Evolutionary conservation across 257 asterid species (phyloP).

Genomic region (Solanum lycopersicoides): DNA sequence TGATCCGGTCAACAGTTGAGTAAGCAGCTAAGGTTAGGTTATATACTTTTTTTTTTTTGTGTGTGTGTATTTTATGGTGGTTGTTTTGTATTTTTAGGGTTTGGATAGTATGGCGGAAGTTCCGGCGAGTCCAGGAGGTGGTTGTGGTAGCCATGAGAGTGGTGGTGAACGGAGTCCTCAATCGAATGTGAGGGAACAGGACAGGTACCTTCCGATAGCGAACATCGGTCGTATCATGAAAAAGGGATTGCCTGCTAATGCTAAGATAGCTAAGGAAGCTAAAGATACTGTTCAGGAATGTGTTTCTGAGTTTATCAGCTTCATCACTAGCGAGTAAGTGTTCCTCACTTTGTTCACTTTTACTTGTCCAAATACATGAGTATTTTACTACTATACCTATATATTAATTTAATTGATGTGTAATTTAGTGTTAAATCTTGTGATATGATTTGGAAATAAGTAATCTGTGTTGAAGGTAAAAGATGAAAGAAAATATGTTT

Average conservation of each 20-base stretch:
- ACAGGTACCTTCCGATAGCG: conserved; percentile 63
- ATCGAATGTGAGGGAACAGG: conserved; percentile 61
- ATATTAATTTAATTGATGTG: background rate
- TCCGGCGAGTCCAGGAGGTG: conserved; percentile 42
- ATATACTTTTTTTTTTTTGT: background rate
- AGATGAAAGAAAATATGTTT: background rate
- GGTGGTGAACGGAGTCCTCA: conserved; percentile 58
- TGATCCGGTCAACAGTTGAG: background rate
- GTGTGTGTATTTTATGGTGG: background rate
- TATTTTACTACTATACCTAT: background rate
- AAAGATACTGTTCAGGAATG: conserved; percentile 77
- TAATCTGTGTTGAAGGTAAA: background rate
- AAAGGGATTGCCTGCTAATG: conserved; percentile 63
- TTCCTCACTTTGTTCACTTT: background rate
- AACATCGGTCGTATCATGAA: conserved; percentile 71
- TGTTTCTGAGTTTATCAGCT: conserved; percentile 67
- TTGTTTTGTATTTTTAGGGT: conserved; percentile 22
- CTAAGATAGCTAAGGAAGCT: conserved; percentile 61
- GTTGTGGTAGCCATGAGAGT: conserved; percentile 39
- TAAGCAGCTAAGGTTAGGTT: background rate
- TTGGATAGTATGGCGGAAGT: conserved; percentile 18
- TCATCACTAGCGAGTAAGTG: conserved; percentile 68
- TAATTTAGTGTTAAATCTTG: background rate
- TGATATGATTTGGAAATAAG: background rate
- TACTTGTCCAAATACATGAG: background rate